Conservation (phyloP, 2,329 filamentous ascomycete species). For the Metarhizium robertsii region DNA sequence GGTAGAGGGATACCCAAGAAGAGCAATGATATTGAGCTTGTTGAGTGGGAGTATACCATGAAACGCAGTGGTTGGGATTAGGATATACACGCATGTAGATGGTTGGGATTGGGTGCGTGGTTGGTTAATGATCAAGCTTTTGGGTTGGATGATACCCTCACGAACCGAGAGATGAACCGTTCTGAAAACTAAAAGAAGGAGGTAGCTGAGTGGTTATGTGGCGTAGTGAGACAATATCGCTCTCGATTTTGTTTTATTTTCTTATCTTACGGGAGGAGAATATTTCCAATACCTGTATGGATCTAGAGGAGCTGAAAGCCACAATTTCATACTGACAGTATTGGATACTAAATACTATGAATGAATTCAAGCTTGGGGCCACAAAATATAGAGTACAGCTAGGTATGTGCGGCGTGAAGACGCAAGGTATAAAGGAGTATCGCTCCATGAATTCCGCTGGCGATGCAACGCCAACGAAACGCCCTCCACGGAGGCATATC, state of each 20-base stretch:
- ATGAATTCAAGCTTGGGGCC: neutral
- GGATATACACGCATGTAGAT: neutral
- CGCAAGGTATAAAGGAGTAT: neutral
- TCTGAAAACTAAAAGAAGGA: neutral
- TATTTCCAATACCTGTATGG: too few relatives aligned
- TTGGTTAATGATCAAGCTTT: neutral
- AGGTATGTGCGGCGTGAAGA: neutral
- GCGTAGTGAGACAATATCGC: neutral
- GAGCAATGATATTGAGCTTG: neutral
- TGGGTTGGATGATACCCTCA: slow-evolving; percentile 8
- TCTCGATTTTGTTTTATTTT: neutral
- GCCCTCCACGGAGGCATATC: neutral
- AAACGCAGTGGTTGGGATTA: neutral
- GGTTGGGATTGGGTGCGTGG: neutral
- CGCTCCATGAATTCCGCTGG: neutral
- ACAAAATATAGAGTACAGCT: neutral
- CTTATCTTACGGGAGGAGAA: too few relatives aligned
- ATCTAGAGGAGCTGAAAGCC: neutral
- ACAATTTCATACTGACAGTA: neutral
- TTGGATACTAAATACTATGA: neutral
- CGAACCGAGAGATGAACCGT: neutral
- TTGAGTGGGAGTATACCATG: neutral
- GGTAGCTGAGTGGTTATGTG: neutral
- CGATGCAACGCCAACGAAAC: neutral
- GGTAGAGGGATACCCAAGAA: slow-evolving; percentile 23